Evolutionary conservation across 345 rosid species (phyloP).

Genomic region (Combretum micranthum): DNA sequence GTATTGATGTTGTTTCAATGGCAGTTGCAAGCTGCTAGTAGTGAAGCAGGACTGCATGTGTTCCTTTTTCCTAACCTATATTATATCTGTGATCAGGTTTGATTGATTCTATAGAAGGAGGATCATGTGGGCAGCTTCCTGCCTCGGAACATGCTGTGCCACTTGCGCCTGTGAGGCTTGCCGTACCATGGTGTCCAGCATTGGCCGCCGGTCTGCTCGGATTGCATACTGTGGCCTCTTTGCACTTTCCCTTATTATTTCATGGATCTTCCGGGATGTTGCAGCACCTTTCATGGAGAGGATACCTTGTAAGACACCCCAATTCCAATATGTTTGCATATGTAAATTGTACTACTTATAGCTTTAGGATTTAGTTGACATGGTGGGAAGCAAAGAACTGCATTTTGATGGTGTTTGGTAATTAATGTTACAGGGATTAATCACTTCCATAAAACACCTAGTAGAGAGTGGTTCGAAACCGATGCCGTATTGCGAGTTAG

Average conservation of each 20-base stretch:
- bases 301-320: conserved; percentile 68
- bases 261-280: conserved; percentile 95
- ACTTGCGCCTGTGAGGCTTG: conserved; percentile 98
- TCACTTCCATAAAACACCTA: conserved; percentile 79
- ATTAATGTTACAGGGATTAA: conserved; percentile 67
- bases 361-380: too few relatives aligned
- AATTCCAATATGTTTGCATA: not conserved
- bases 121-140: conserved; percentile 96
- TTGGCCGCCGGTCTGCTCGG: conserved; percentile 92
- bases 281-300: conserved; percentile 99
- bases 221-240: conserved; percentile 98
- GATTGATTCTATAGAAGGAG: not conserved
- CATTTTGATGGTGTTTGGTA: not conserved
- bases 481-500: conserved; percentile 97
- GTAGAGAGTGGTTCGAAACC: conserved; percentile 95
- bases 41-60: too few relatives aligned
- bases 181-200: conserved; percentile 77
- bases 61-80: too few relatives aligned
- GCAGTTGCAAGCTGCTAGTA: too few relatives aligned
- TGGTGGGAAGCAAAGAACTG: too few relatives aligned
- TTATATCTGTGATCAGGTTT: too few relatives aligned
- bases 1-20: too few relatives aligned
- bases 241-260: conserved; percentile 77
- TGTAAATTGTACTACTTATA: too few relatives aligned
- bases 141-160: conserved; percentile 97